phyloP scores from a whole-genome alignment of 1,139 yeast species.

The Hanseniaspora uvarum region DNA sequence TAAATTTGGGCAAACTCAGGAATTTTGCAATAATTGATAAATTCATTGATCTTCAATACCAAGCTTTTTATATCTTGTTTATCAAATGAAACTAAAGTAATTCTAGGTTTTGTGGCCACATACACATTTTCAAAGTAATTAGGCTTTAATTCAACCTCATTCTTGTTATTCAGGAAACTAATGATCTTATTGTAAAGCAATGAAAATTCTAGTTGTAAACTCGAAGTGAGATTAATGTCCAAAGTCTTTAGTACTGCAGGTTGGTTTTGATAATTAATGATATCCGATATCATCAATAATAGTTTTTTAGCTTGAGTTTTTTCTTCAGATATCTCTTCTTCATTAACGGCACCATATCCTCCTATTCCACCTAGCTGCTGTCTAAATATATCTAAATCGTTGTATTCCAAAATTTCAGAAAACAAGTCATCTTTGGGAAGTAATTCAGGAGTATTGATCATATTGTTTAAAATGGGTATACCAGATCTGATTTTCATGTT shows the following conservation, averaged over 20 bases:
- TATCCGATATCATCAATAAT: conserved; percentile 4
- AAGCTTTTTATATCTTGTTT: neutral
- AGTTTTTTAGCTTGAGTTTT: conserved; percentile 9
- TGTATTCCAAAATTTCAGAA: conserved; percentile 13
- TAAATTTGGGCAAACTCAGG: conserved; percentile 10
- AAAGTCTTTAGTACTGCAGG: neutral
- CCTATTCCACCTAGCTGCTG: conserved; percentile 16
- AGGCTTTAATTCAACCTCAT: neutral
- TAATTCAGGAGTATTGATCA: conserved; percentile 8
- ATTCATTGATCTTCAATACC: neutral
- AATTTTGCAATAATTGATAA: conserved; percentile 4
- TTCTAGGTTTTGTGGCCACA: neutral
- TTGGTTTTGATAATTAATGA: conserved; percentile 7
- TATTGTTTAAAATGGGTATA: conserved; percentile 14
- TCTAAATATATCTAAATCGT: conserved; percentile 14
- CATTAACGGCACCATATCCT: conserved; percentile 14
- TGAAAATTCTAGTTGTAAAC: conserved; percentile 6
- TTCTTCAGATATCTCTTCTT: neutral
- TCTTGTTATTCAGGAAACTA: neutral
- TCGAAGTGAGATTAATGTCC: neutral
- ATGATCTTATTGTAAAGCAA: conserved; percentile 1
- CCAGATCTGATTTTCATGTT: conserved; percentile 14
- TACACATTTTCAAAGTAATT: neutral
- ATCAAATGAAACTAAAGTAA: neutral
- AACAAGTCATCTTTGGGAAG: conserved; percentile 3